Percentiles rank a stretch among this genome's conserved stretches.
These are phyloP conservation scores for Grigorovia yakushimaensis DNA, from an alignment of 805 yeast species.

Conservation along the genomic window DNA sequence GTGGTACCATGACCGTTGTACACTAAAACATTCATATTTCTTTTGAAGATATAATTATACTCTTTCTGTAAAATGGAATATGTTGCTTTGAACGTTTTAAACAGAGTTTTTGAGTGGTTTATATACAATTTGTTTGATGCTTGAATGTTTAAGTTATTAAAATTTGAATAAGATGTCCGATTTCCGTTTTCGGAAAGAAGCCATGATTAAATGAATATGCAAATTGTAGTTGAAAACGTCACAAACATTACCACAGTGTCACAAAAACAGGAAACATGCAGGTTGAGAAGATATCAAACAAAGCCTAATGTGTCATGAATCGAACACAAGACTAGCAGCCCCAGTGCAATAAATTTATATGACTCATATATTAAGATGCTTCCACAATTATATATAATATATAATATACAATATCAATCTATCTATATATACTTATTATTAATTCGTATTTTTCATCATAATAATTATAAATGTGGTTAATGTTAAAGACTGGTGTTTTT, in stretches of 20 bases:
- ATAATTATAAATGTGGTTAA: not conserved
- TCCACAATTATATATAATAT: not conserved
- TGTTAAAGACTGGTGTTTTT: not conserved
- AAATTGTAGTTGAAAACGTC: too few relatives aligned
- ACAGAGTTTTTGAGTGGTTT: not conserved
- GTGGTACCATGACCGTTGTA: constrained; percentile 77
- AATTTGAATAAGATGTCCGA: not conserved
- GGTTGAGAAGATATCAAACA: too few relatives aligned
- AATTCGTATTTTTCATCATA: not conserved
- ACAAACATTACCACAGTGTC: too few relatives aligned
- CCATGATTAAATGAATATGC: not conserved
- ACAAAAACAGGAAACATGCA: too few relatives aligned
- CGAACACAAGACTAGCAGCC: too few relatives aligned
- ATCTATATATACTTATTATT: not conserved
- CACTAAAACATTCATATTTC: constrained; percentile 61
- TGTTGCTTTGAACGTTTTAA: not conserved
- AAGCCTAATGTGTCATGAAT: too few relatives aligned
- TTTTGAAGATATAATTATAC: not conserved
- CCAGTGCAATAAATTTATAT: not conserved
- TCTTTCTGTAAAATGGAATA: not conserved
- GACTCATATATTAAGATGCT: not conserved
- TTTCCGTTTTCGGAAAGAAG: not conserved
- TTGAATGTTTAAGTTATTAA: too few relatives aligned
- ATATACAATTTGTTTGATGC: not conserved
- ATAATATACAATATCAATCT: not conserved